Evolutionary conservation across 495 filamentous ascomycete species (phyloP), one percentile per base, ranked within the genome.

Genomic region (Penicillium bovifimosum): DNA sequence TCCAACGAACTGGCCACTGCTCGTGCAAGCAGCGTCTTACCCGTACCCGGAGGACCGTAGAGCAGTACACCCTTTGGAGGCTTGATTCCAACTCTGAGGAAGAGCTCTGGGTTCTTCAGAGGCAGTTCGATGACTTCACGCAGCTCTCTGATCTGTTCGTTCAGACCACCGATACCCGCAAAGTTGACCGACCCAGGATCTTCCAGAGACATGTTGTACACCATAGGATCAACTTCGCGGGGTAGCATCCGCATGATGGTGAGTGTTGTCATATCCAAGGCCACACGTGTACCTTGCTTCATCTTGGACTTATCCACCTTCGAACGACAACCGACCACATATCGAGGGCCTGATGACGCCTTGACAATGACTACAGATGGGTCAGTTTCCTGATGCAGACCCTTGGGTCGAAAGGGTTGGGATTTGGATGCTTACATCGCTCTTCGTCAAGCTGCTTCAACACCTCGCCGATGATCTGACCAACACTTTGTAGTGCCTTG

Each of bases 231-330:
- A 56, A 99, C 95, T 76, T 99, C 95, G 59, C 95, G 88, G 35
- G 95, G 95, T 35, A 99, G 75, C 95, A 99, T 99, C 53, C 95
- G 88, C 95, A 99, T 99, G 71, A 99, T 99, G 26, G 95, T 99
- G 55, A 99, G 85, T 13, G 95, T 99, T 33, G 95, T 99, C 95
- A 99, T 99, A 68, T 99, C 95, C 48, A 99, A 87, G 38, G 95
- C 93, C 53, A 99, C 95, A 60, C 95, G 90, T 4, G 91, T 96
- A 56, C 95, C 95, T 73, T 99, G 95, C 78, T 96, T 96, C 60
- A 99, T 77, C 76, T 96, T 96, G 47, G 77, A 73, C 70, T 95
- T 96, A 72, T 97, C 93, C 59, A 99, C 93, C 72, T 97, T 97
- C 32, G 91, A 96, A 50, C 95, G 85, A 76, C 95, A 99, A 45